These are phyloP conservation scores for Coelastrella sp. DNA, from an alignment of 139 green algal genomes.

Conservation along the genomic window DNA sequence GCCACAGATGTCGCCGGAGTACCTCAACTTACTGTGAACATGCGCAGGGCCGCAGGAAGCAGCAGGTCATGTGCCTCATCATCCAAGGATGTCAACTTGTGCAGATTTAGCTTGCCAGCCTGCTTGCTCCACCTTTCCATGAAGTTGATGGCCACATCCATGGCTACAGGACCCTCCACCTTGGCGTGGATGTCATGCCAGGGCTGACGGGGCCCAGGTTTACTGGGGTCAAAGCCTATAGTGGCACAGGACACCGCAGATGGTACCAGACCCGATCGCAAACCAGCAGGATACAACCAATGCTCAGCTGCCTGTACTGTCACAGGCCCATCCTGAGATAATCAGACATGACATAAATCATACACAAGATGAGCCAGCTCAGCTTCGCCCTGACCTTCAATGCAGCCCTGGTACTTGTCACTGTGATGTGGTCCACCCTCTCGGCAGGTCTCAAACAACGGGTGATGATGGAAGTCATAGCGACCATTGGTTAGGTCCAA, in stretches of 20 bases:
- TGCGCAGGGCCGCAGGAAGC: conserved; percentile 5
- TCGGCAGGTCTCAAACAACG: conserved; percentile 52
- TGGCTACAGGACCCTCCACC: conserved; percentile 64
- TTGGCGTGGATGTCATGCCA: conserved; percentile 79
- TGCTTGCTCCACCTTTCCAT: conserved; percentile 41
- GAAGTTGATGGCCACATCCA: conserved; percentile 56
- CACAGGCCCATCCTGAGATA: too few species aligned
- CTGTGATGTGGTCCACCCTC: conserved; percentile 51
- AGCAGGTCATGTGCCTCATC: conserved; percentile 5
- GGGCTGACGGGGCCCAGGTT: conserved; percentile 59
- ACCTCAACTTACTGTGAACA: conserved; percentile 3
- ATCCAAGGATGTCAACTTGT: not conserved
- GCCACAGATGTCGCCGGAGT: too few species aligned
- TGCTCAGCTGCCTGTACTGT: not conserved
- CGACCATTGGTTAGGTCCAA: conserved; percentile 71
- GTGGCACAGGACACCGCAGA: too few species aligned
- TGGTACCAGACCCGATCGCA: too few species aligned
- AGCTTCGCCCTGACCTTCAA: conserved; percentile 32
- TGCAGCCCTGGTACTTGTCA: conserved; percentile 61
- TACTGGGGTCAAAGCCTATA: not conserved
- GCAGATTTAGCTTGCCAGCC: conserved; percentile 28
- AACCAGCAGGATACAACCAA: not conserved
- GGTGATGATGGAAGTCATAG: conserved; percentile 47
- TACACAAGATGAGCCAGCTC: too few species aligned
- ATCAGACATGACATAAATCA: too few species aligned